Conservation (phyloP, 345 rosid genomes). For the Populus tremula region DNA sequence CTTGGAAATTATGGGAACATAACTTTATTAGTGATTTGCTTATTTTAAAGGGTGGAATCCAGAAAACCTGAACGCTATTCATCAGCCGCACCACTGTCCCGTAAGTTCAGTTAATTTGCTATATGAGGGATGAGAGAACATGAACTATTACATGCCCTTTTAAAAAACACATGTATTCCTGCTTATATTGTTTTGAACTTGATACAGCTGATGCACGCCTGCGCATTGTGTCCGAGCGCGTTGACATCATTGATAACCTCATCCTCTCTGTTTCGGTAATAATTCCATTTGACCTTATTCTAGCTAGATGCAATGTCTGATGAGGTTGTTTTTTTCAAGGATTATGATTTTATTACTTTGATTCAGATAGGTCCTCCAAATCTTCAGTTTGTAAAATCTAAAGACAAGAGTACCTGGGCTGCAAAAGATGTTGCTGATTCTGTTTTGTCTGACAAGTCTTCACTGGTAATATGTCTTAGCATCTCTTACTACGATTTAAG, state of each 20-base stretch:
- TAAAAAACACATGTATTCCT: background rate
- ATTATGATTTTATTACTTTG: slow-evolving; percentile 36
- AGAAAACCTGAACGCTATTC: slow-evolving; percentile 97
- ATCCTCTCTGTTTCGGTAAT: slow-evolving; percentile 77
- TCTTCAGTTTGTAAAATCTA: slow-evolving; percentile 58
- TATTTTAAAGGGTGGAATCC: slow-evolving; percentile 76
- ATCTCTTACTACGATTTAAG: background rate
- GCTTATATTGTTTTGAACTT: background rate
- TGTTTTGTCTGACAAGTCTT: slow-evolving; percentile 86
- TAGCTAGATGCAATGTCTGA: background rate
- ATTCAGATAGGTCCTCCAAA: slow-evolving; percentile 98
- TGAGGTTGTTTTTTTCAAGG: slow-evolving; percentile 5
- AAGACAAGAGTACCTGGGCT: slow-evolving; percentile 76
- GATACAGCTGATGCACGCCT: slow-evolving; percentile 86
- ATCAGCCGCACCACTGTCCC: slow-evolving; percentile 91
- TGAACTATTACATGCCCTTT: background rate
- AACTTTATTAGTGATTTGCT: slow-evolving; percentile 22
- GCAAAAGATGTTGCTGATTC: slow-evolving; percentile 94
- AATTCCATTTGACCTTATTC: slow-evolving; percentile 13
- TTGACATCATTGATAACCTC: slow-evolving; percentile 80
- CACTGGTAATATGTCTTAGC: slow-evolving; percentile 54
- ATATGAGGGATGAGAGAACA: background rate
- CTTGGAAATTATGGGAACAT: slow-evolving; percentile 13
- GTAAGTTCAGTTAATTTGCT: slow-evolving; percentile 40
- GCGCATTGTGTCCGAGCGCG: slow-evolving; percentile 84